phyloP scores from a whole-genome alignment of 129 eudicot genomes.

The Flaveria ramosissima region DNA sequence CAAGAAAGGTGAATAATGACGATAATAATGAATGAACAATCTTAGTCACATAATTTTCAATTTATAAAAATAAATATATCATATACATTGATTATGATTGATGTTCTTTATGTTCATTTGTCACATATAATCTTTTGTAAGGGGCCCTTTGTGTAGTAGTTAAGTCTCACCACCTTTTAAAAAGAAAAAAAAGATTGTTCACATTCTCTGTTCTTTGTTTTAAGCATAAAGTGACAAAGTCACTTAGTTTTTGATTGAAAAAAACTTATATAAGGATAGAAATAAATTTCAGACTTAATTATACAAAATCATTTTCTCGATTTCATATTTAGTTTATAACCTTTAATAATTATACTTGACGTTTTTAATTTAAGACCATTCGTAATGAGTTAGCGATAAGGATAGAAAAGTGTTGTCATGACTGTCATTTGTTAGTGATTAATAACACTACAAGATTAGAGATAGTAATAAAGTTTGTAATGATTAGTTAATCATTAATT shows the following conservation, averaged over 20 bases:
- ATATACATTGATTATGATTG: conserved; percentile 17
- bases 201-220: conserved; percentile 26
- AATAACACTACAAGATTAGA: too few relatives aligned
- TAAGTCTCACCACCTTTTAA: conserved; percentile 30
- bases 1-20: not conserved
- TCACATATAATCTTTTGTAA: not conserved
- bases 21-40: not conserved
- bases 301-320: too few relatives aligned
- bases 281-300: too few relatives aligned
- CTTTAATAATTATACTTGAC: too few relatives aligned
- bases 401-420: too few relatives aligned
- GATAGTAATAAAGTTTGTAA: too few relatives aligned
- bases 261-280: too few relatives aligned
- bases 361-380: too few relatives aligned
- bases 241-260: not conserved
- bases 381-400: too few relatives aligned
- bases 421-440: too few relatives aligned
- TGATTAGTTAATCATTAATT: too few relatives aligned
- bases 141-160: conserved; percentile 35
- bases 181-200: conserved; percentile 23
- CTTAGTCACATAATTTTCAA: conserved; percentile 14
- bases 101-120: conserved; percentile 17
- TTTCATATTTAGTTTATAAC: too few relatives aligned
- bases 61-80: not conserved
- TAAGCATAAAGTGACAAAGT: conserved; percentile 27